Conservation (phyloP, 371 early-diverging fungal species). For the Lichtheimia ramosa region DNA sequence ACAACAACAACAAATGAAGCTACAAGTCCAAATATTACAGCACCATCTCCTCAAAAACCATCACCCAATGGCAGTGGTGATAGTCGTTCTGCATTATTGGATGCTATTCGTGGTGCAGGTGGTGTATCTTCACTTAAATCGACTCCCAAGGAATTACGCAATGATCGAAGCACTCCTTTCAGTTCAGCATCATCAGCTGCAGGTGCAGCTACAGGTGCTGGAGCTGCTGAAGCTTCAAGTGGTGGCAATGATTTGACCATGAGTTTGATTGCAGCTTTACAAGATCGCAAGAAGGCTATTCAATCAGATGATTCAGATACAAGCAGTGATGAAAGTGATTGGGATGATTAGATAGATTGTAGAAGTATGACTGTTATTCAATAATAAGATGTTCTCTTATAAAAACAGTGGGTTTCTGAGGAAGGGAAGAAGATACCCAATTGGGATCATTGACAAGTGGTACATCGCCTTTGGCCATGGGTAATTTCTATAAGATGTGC, state of each 20-base stretch:
- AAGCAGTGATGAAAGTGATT: conserved; percentile 19
- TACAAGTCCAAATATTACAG: not conserved
- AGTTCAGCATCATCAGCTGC: conserved; percentile 3
- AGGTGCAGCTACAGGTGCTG: conserved; percentile 10
- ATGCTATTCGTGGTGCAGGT: conserved; percentile 44
- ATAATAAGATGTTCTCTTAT: not conserved
- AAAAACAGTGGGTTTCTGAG: conserved; percentile 9
- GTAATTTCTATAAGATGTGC: conserved; percentile 6
- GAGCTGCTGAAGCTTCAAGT: conserved; percentile 8
- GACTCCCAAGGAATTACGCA: conserved; percentile 26
- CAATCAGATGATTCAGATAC: conserved; percentile 19
- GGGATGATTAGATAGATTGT: conserved; percentile 18
- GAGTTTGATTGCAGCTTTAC: conserved; percentile 21
- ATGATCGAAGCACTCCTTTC: conserved; percentile 32
- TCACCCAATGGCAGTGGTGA: not conserved
- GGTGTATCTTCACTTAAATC: conserved; percentile 30
- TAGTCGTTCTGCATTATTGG: conserved; percentile 36
- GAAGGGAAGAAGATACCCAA: conserved; percentile 67
- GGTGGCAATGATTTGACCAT: conserved; percentile 19
- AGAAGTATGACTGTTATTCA: not conserved
- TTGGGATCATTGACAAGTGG: conserved; percentile 73
- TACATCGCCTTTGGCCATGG: conserved; percentile 56
- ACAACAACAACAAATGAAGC: conserved; percentile 11
- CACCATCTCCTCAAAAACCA: not conserved
- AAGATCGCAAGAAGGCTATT: conserved; percentile 21